Evolutionary conservation across 345 rosid species (phyloP).

Genomic region (Pistacia atlantica): DNA sequence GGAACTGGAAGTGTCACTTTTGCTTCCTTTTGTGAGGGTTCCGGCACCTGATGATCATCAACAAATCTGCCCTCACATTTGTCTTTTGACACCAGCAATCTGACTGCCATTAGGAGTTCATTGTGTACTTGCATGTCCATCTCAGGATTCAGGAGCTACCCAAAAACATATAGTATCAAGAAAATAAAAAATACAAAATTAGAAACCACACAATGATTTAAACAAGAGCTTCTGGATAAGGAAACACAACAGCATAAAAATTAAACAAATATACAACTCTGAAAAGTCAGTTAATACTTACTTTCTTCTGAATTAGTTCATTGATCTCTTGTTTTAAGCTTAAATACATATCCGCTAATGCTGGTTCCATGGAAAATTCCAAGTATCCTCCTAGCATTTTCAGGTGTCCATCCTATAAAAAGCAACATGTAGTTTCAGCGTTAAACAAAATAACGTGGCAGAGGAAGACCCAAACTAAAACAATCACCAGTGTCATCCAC

Average conservation of each 20-base stretch:
- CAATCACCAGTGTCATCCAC: slow-evolving; percentile 14
- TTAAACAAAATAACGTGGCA: not conserved
- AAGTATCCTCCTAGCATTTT: slow-evolving; percentile 94
- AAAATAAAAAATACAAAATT: slow-evolving; percentile 1
- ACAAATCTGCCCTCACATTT: slow-evolving; percentile 84
- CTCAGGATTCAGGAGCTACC: slow-evolving; percentile 80
- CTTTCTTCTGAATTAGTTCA: slow-evolving; percentile 80
- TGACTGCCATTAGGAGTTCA: slow-evolving; percentile 71
- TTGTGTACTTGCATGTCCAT: slow-evolving; percentile 57
- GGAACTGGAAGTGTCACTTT: slow-evolving; percentile 26
- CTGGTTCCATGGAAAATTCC: slow-evolving; percentile 88
- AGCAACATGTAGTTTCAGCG: slow-evolving; percentile 6
- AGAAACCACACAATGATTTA: not conserved
- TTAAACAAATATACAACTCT: not conserved
- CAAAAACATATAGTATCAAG: slow-evolving; percentile 18
- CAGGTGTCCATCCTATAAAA: slow-evolving; percentile 85
- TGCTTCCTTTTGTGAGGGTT: slow-evolving; percentile 37
- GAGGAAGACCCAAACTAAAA: slow-evolving; percentile 10
- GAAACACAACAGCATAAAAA: not conserved
- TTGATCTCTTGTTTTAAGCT: slow-evolving; percentile 72
- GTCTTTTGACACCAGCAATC: slow-evolving; percentile 83
- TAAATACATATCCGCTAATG: slow-evolving; percentile 62
- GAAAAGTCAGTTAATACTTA: slow-evolving; percentile 35
- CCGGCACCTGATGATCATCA: slow-evolving; percentile 60
- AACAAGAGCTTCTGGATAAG: not conserved